A percentile compares a stretch with the other conserved stretches of the same genome.
These are phyloP conservation scores for Orychophragmus violaceus DNA, from an alignment of 345 rosid species.

Conservation along the genomic window DNA sequence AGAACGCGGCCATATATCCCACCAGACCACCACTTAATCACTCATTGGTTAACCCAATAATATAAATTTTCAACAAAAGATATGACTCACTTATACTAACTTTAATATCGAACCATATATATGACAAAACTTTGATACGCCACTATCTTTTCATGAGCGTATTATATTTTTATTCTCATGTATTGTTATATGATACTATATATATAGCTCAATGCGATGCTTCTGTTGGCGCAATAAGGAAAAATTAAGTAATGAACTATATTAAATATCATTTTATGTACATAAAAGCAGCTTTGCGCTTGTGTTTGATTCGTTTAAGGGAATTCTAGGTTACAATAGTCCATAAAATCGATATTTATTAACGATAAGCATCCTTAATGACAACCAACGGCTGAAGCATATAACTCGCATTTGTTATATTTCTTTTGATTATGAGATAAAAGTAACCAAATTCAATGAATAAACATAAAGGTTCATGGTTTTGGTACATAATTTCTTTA, in stretches of 20 bases:
- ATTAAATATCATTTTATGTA: neutral
- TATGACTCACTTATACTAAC: neutral
- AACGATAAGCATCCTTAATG: neutral
- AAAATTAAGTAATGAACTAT: neutral
- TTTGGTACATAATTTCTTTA: neutral
- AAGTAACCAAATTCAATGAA: neutral
- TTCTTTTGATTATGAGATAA: neutral
- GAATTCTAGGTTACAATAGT: neutral
- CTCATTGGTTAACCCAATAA: neutral
- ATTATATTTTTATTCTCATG: neutral
- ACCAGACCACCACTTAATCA: neutral
- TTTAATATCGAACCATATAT: neutral
- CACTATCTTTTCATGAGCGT: neutral
- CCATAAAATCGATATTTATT: neutral
- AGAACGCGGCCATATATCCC: neutral
- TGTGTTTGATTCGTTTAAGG: neutral
- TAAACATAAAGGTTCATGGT: neutral
- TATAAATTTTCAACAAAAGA: neutral
- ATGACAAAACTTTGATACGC: neutral
- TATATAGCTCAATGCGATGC: neutral
- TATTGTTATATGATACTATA: neutral
- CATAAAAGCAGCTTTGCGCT: neutral
- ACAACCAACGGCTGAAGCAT: neutral
- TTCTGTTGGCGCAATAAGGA: neutral
- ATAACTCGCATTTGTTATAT: neutral